These are phyloP conservation scores for Rosa multiflora DNA, from an alignment of 306 rosid genomes.

Conservation along the genomic window DNA sequence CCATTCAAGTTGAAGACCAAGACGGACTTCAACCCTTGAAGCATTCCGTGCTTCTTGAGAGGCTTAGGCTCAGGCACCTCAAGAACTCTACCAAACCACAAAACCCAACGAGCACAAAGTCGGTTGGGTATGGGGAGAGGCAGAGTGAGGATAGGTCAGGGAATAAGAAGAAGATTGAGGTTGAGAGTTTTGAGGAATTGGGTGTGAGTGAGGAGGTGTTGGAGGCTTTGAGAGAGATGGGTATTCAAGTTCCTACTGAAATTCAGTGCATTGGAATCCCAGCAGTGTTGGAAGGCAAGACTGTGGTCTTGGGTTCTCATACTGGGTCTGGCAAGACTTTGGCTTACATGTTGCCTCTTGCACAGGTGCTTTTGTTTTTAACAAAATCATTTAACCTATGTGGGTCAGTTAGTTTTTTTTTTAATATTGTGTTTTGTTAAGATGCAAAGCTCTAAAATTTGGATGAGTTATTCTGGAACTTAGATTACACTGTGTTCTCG, in stretches of 20 bases:
- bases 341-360: constrained; percentile 90
- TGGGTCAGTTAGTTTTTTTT: not conserved
- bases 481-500: not conserved
- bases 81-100: constrained; percentile 38
- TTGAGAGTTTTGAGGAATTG: constrained; percentile 62
- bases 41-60: constrained; percentile 72
- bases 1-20: constrained; percentile 27
- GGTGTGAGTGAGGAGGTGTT: constrained; percentile 73
- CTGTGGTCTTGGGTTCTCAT: constrained; percentile 92
- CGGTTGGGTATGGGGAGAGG: constrained; percentile 13
- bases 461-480: not conserved
- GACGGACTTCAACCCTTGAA: constrained; percentile 38
- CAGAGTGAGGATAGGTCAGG: constrained; percentile 30
- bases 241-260: constrained; percentile 83
- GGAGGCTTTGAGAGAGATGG: constrained; percentile 74
- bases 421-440: not conserved
- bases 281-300: constrained; percentile 71
- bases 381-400: not conserved
- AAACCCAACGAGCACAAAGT: constrained; percentile 10
- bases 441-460: not conserved
- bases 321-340: constrained; percentile 97
- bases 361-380: constrained; percentile 54
- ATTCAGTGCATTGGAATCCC: constrained; percentile 91
- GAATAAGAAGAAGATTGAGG: constrained; percentile 41
- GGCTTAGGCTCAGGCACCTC: constrained; percentile 67